phyloP scores from a whole-genome alignment of 2,329 filamentous ascomycete species.

The Cladosporium sp. region DNA sequence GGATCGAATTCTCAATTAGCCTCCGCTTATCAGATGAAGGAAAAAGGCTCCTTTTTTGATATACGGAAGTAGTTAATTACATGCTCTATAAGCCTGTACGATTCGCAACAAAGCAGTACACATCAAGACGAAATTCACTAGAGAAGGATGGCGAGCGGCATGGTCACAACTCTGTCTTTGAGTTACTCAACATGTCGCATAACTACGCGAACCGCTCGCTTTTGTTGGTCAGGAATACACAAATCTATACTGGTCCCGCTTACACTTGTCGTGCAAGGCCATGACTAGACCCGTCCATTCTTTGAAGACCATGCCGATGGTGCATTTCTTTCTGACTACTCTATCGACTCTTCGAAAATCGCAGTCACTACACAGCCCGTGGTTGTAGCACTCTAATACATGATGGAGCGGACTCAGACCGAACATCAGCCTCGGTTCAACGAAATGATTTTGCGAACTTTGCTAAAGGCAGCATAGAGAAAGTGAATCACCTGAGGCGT shows the following conservation, averaged over 20 bases:
- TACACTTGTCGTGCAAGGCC: not conserved
- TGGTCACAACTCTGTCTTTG: not conserved
- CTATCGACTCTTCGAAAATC: not conserved
- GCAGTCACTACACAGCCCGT: not conserved
- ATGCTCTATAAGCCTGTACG: not conserved
- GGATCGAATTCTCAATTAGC: not conserved
- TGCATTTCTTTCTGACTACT: not conserved
- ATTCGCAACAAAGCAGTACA: not conserved
- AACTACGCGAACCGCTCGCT: not conserved
- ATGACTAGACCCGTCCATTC: not conserved
- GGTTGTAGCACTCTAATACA: not conserved
- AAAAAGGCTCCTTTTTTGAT: not conserved
- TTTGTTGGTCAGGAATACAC: not conserved
- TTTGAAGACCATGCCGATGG: not conserved
- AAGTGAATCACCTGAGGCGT: too few relatives aligned
- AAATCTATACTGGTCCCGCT: not conserved
- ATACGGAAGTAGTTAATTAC: not conserved
- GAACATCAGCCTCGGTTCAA: not conserved
- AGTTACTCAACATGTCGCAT: not conserved
- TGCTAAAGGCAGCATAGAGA: not conserved
- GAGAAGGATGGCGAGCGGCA: not conserved
- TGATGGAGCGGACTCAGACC: not conserved
- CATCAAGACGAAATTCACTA: not conserved
- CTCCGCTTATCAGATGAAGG: not conserved
- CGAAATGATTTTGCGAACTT: not conserved